Evolutionary conservation across 192 early-diverging fungal species (phyloP).

Genomic region (Pilaira anomala): DNA sequence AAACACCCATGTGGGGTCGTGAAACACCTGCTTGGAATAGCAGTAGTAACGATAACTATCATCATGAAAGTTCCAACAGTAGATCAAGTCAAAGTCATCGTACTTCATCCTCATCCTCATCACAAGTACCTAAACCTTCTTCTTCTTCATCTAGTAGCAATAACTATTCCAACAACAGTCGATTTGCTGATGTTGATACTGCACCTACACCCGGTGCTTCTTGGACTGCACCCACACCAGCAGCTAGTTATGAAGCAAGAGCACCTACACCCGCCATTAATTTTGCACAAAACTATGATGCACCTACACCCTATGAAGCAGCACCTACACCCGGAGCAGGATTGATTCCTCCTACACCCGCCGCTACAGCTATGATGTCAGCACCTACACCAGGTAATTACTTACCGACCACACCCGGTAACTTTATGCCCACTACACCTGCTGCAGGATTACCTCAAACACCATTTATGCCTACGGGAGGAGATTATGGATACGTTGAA

Average conservation of each 20-base stretch:
- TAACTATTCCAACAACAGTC: constrained; percentile 2
- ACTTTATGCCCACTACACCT: constrained; percentile 42
- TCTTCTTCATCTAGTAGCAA: background rate
- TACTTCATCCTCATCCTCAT: background rate
- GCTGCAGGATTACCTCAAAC: constrained; percentile 35
- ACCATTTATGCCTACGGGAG: constrained; percentile 47
- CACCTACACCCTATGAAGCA: constrained; percentile 46
- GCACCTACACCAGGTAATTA: constrained; percentile 43
- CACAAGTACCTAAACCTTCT: background rate
- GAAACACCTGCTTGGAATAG: constrained; percentile 68
- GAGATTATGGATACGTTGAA: constrained; percentile 51
- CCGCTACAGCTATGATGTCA: constrained; percentile 43
- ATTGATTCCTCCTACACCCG: constrained; percentile 52
- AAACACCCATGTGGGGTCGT: constrained; percentile 49
- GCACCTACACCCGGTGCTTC: constrained; percentile 46
- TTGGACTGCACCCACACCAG: constrained; percentile 25
- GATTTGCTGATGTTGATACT: constrained; percentile 39
- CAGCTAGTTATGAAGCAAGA: constrained; percentile 32
- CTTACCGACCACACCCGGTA: constrained; percentile 38
- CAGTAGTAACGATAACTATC: constrained; percentile 36
- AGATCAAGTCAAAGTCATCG: background rate
- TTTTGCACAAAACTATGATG: constrained; percentile 38
- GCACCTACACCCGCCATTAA: constrained; percentile 44
- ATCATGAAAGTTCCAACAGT: background rate
- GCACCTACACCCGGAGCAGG: constrained; percentile 49